Evolutionary conservation across 2,329 filamentous ascomycete genomes (phyloP).

Genomic region (Pezicula carpinea): DNA sequence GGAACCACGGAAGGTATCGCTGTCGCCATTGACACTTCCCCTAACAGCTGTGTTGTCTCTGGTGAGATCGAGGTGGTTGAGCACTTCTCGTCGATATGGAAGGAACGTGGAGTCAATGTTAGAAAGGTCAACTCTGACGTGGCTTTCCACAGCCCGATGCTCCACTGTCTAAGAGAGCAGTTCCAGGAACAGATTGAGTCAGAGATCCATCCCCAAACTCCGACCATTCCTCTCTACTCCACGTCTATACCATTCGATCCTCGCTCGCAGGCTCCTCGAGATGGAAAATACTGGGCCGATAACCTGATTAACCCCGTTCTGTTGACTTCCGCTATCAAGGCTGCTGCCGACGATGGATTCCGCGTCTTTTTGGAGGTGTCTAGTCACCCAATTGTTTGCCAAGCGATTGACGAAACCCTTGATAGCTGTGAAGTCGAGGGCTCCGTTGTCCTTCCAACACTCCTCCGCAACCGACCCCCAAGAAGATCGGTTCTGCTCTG

Average conservation of each 20-base stretch:
- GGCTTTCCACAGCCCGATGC: constrained; percentile 36
- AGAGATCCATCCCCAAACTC: constrained; percentile 17
- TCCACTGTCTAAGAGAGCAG: constrained; percentile 27
- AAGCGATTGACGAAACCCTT: constrained; percentile 37
- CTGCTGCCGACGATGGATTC: constrained; percentile 33
- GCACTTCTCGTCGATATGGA: no score
- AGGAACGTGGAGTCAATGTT: constrained; percentile 20
- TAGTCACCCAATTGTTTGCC: constrained; percentile 35
- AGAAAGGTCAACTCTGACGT: constrained; percentile 36
- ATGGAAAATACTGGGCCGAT: constrained; percentile 32
- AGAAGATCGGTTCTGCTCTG: no score
- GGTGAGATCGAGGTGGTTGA: constrained; percentile 7
- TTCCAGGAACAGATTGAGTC: constrained; percentile 23
- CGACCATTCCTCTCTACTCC: constrained; percentile 31
- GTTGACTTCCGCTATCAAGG: constrained; percentile 31
- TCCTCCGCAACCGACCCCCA: constrained; percentile 18
- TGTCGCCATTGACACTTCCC: constrained; percentile 32
- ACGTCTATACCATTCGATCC: constrained; percentile 26
- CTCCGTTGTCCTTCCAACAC: constrained; percentile 26
- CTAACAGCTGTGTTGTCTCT: constrained; percentile 29
- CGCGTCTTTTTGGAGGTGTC: constrained; percentile 38
- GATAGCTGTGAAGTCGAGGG: constrained; percentile 28
- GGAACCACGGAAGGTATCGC: constrained; percentile 21
- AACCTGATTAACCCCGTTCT: constrained; percentile 36
- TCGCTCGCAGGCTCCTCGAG: constrained; percentile 19